Conservation (phyloP, 2,329 filamentous ascomycete species). For the Hirsutella thompsonii region DNA sequence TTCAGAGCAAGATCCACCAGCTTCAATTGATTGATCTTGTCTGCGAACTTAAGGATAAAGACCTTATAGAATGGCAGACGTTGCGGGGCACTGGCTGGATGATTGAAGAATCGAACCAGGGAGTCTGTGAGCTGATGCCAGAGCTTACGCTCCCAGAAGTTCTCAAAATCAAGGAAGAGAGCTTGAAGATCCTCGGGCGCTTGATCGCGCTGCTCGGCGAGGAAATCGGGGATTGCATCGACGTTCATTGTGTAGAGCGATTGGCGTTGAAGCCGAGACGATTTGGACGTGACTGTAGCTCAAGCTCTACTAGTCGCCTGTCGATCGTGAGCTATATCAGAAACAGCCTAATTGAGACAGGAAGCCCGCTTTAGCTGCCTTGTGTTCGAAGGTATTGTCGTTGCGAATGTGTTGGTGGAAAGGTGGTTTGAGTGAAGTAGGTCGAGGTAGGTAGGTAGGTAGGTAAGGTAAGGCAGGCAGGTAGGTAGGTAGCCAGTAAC, state of each 20-base stretch:
- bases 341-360: too few relatives aligned
- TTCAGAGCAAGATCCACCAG: conserved; percentile 82
- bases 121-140: conserved; percentile 97
- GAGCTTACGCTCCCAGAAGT: conserved; percentile 95
- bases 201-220: conserved; percentile 77
- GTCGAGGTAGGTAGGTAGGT: too few relatives aligned
- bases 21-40: conserved; percentile 98
- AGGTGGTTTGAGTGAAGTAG: too few relatives aligned
- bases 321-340: too few relatives aligned
- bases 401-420: too few relatives aligned
- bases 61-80: conserved; percentile 84
- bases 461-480: not conserved
- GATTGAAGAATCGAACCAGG: conserved; percentile 77
- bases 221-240: conserved; percentile 84
- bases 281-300: not conserved
- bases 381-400: too few relatives aligned
- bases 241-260: conserved; percentile 51
- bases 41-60: conserved; percentile 91
- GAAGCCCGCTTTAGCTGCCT: too few relatives aligned
- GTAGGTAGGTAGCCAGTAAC: not conserved
- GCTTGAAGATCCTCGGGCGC: conserved; percentile 80
- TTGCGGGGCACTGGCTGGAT: conserved; percentile 68
- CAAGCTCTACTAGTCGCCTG: too few relatives aligned
- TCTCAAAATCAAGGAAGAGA: conserved; percentile 84
- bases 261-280: not conserved